Conservation (phyloP, 495 filamentous ascomycete genomes). For the Cryomyces minteri region DNA sequence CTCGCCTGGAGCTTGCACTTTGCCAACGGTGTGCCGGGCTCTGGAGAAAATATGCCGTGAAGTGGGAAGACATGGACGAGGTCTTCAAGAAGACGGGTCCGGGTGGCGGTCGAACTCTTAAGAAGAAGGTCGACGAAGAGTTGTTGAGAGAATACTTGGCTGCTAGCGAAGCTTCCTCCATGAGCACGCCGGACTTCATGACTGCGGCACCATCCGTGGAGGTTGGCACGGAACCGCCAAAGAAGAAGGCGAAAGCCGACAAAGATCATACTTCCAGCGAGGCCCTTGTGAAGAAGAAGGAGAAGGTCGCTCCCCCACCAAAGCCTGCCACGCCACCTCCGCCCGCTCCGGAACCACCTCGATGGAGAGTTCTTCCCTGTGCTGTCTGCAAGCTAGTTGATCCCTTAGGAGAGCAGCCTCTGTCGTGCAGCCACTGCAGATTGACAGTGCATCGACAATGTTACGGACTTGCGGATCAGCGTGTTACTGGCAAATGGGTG, state of each 20-base stretch:
- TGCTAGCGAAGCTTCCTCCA: slow-evolving; percentile 30
- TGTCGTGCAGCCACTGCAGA: slow-evolving; percentile 69
- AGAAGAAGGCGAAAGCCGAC: slow-evolving; percentile 38
- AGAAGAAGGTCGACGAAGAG: slow-evolving; percentile 79
- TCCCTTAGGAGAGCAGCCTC: slow-evolving; percentile 46
- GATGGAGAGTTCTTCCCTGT: slow-evolving; percentile 43
- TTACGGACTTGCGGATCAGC: slow-evolving; percentile 66
- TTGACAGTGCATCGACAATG: slow-evolving; percentile 87
- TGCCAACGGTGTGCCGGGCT: slow-evolving; percentile 78
- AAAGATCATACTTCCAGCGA: slow-evolving; percentile 28
- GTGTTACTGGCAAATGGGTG: slow-evolving; percentile 56
- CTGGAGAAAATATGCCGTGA: slow-evolving; percentile 88
- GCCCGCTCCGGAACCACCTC: slow-evolving; percentile 16
- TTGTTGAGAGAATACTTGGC: slow-evolving; percentile 59
- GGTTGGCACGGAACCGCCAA: slow-evolving; percentile 25
- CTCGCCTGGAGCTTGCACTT: slow-evolving; percentile 62
- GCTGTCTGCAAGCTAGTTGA: slow-evolving; percentile 66
- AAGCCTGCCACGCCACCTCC: slow-evolving; percentile 36
- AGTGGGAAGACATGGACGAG: slow-evolving; percentile 92
- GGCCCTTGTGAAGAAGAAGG: slow-evolving; percentile 35
- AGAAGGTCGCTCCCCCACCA: slow-evolving; percentile 37
- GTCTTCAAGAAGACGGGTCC: slow-evolving; percentile 74
- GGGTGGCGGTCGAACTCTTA: slow-evolving; percentile 70
- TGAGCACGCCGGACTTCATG: slow-evolving; percentile 24
- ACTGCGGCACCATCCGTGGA: slow-evolving; percentile 27